Base-by-base conservation (phyloP, 139 green algal genomes). In the Chlorella sp. region DNA sequence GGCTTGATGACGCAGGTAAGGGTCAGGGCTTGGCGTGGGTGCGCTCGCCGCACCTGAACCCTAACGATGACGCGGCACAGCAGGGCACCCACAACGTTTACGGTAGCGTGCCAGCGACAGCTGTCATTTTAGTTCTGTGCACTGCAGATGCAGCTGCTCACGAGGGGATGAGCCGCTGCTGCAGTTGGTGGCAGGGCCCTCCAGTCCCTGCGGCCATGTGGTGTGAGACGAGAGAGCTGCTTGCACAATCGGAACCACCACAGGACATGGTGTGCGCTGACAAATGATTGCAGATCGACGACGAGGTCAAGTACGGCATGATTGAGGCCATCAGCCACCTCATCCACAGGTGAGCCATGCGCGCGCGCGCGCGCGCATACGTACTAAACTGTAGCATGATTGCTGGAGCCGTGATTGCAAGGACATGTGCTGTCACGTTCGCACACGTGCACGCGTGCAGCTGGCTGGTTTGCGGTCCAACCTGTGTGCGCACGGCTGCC, bases 251-350 rank as follows among this genome's bases (percentile, higher is more conserved):
- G n/a, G n/a, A n/a, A n/a, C n/a, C n/a, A n/a, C n/a, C n/a, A n/a
- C 5, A 31, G 67, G 3, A 62, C 35, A 23, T 63, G 67, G 0
- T 1, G n/a, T n/a, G n/a, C 31, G 64, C 6, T 55, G 32, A 59
- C 22, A 14, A 29, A 5, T 42, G 68, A 31, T n/a, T 49, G 14
- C 59, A 91, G 62, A 73, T 96, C 0, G 87, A 94, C 76, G 88
- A 97, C 59, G 79, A 96, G 75, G 93, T 97, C 84, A 97, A 96
- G 83, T 97, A 91, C 77, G 95, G 95, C 65, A 99, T 99, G 95
- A 97, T 99, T 35, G 95, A 99, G 77, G 95, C 95, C 23, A 97
- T 99, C 77, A 86, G 77, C 36, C 95, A 99, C 79, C 88, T 99
- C 35, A 97, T 99, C 69, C 95, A 99, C 86, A 82, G 63, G 63